phyloP scores from a whole-genome alignment of 208 protist species.

The Naegleria lovaniensis region DNA sequence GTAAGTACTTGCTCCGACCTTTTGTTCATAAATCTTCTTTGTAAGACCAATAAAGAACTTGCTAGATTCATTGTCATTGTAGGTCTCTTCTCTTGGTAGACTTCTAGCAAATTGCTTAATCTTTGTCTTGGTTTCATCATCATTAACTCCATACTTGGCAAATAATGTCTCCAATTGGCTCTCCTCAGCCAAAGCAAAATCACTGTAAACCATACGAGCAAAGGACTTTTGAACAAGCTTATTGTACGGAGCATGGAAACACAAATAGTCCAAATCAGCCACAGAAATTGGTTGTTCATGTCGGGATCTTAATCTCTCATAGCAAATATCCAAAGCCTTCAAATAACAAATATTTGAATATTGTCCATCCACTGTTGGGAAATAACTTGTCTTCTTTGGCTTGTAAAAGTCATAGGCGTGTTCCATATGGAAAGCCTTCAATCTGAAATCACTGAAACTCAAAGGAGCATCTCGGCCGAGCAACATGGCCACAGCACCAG shows the following conservation, averaged over 20 bases:
- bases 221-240: constrained; percentile 76
- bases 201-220: constrained; percentile 49
- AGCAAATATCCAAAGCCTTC: constrained; percentile 68
- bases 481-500: constrained; percentile 49
- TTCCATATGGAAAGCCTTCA: constrained; percentile 52
- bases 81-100: constrained; percentile 45
- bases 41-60: constrained; percentile 47
- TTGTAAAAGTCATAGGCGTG: constrained; percentile 88
- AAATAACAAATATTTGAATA: constrained; percentile 70
- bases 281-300: neutral
- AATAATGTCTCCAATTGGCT: neutral
- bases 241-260: constrained; percentile 76
- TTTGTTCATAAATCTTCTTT: constrained; percentile 47
- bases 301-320: constrained; percentile 45
- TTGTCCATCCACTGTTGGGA: constrained; percentile 71
- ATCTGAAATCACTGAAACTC: constrained; percentile 8
- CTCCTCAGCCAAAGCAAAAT: constrained; percentile 35
- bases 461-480: constrained; percentile 30
- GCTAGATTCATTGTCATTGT: constrained; percentile 51
- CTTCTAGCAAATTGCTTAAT: neutral
- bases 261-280: constrained; percentile 46
- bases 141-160: neutral
- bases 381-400: constrained; percentile 64
- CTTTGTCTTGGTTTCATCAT: constrained; percentile 11
- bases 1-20: constrained; percentile 48